Conservation (phyloP, 495 filamentous ascomycete species). For the Elaphomyces granulatus region DNA sequence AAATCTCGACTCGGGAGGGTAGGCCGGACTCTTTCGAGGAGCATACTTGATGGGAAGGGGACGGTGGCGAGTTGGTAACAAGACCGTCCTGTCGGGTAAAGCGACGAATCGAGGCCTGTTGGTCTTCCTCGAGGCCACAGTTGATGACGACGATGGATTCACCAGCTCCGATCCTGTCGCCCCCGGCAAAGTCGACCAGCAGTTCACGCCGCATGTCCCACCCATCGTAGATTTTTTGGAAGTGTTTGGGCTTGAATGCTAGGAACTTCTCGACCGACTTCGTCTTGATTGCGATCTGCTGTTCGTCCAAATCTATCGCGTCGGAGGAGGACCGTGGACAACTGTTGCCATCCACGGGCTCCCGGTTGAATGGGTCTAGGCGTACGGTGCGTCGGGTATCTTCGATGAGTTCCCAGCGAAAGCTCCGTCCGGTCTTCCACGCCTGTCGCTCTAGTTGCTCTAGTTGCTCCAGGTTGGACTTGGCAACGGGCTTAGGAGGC, state of each 20-base stretch:
- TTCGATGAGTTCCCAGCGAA: slow-evolving; percentile 69
- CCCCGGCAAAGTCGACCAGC: slow-evolving; percentile 78
- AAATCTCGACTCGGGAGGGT: slow-evolving; percentile 9
- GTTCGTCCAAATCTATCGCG: slow-evolving; percentile 51
- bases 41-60: slow-evolving; percentile 2
- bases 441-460: slow-evolving; percentile 46
- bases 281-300: slow-evolving; percentile 61
- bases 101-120: slow-evolving; percentile 34
- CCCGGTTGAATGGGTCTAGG: slow-evolving; percentile 51
- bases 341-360: slow-evolving; percentile 48
- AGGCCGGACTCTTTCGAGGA: slow-evolving; percentile 13
- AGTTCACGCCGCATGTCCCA: slow-evolving; percentile 89
- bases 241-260: slow-evolving; percentile 58
- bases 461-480: slow-evolving; percentile 27
- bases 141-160: slow-evolving; percentile 62
- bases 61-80: neutral
- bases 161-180: slow-evolving; percentile 56
- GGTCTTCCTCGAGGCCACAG: slow-evolving; percentile 47
- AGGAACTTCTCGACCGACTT: slow-evolving; percentile 68
- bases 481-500: slow-evolving; percentile 18
- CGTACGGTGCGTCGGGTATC: slow-evolving; percentile 53
- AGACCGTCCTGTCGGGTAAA: slow-evolving; percentile 27
- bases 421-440: slow-evolving; percentile 66
- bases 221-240: slow-evolving; percentile 60
- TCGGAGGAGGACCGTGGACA: slow-evolving; percentile 55